Evolutionary conservation across 2,329 filamentous ascomycete species (phyloP).

Genomic region (Aspergillus carbonarius): DNA sequence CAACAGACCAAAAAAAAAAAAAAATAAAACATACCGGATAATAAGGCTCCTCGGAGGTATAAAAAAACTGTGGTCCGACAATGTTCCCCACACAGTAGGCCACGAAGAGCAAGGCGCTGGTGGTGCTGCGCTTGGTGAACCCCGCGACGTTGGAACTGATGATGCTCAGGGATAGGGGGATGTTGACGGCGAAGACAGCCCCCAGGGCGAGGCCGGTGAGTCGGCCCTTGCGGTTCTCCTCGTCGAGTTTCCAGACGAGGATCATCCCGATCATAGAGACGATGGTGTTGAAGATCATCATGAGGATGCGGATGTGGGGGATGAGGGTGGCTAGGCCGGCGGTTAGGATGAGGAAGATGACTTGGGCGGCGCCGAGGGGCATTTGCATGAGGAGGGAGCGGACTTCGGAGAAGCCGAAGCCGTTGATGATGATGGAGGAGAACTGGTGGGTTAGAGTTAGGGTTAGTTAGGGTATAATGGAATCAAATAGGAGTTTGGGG

Average conservation of each 20-base stretch:
- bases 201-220: conserved; percentile 33
- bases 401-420: conserved; percentile 41
- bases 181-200: conserved; percentile 35
- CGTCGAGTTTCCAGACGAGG: conserved; percentile 31
- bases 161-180: conserved; percentile 36
- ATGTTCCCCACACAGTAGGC: conserved; percentile 41
- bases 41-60: conserved; percentile 31
- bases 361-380: conserved; percentile 34
- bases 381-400: conserved; percentile 39
- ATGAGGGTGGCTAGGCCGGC: conserved; percentile 29
- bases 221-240: conserved; percentile 25
- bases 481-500: not conserved
- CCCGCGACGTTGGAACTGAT: conserved; percentile 39
- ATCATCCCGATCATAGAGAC: conserved; percentile 34
- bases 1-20: no score
- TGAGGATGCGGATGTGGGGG: conserved; percentile 27
- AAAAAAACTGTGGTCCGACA: conserved; percentile 35
- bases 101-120: conserved; percentile 50
- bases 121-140: conserved; percentile 36
- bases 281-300: conserved; percentile 35
- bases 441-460: conserved; percentile 24
- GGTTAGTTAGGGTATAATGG: not conserved
- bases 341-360: conserved; percentile 34
- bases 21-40: conserved; percentile 27
- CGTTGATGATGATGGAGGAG: conserved; percentile 34